Conservation (phyloP, 345 rosid genomes). For the Camelina laxa region DNA sequence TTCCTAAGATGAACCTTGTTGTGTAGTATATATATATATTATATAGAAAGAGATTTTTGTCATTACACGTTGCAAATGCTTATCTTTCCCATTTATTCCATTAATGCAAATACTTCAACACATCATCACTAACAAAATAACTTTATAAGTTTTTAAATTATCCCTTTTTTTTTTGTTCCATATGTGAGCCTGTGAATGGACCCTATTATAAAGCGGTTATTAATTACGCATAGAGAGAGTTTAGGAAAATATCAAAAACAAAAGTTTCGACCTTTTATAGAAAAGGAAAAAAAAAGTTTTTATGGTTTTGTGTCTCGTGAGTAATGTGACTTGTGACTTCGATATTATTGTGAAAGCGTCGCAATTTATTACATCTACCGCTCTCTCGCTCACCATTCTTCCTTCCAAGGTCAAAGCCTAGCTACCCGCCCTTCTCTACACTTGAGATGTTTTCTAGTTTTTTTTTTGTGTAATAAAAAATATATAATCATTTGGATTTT, state of each 20-base stretch:
- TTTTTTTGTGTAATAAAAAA: no score
- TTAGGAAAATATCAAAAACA: slow-evolving; percentile 13
- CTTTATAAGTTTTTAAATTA: not conserved
- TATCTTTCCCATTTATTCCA: slow-evolving; percentile 2
- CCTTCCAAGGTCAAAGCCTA: slow-evolving; percentile 22
- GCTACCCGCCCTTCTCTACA: not conserved
- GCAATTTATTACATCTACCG: slow-evolving; percentile 31
- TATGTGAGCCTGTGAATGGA: slow-evolving; percentile 19
- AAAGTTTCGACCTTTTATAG: no score
- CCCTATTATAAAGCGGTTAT: slow-evolving; percentile 15
- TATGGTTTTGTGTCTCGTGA: slow-evolving; percentile 22
- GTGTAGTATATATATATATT: not conserved
- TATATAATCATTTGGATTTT: no score
- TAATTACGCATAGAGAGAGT: slow-evolving; percentile 10
- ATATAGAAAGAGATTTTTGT: not conserved
- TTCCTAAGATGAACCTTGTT: not conserved
- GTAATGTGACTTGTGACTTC: slow-evolving; percentile 18
- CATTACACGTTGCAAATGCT: slow-evolving; percentile 1
- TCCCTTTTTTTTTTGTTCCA: not conserved
- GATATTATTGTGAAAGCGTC: slow-evolving; percentile 34
- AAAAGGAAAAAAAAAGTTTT: not conserved
- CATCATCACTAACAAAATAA: not conserved
- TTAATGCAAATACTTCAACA: not conserved
- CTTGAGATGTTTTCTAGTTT: slow-evolving; percentile 1
- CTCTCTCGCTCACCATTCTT: slow-evolving; percentile 39